Evolutionary conservation across 495 filamentous ascomycete species (phyloP), one percentile per base, ranked within the genome.

Genomic region (Aspergillus bridgeri): DNA sequence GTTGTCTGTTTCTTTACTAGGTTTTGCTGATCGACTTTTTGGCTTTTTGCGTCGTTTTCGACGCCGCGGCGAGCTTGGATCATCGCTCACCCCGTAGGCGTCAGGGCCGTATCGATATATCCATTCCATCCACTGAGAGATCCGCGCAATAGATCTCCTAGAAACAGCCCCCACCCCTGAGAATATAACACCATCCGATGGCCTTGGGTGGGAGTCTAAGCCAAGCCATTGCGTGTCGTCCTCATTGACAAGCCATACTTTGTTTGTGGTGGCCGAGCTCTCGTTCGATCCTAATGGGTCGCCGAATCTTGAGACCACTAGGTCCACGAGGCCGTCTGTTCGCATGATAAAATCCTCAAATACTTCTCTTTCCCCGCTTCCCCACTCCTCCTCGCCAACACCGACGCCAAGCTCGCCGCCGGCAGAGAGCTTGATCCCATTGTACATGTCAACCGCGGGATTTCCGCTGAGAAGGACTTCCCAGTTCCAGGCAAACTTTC

Each of bases 371-470:
- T 96, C 92, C 15, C 90, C 91, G 61, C 91, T 96, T 2, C 92
- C 92, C 75, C 92, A 85, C 57, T 96, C 90, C 73, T 96, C 92
- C 66, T 96, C 92, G 27, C 92, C 94, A 13, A 97, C 92, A 1
- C 95, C 95, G 17, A 96, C 82, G 18, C 94, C 95, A 22, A 96
- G 84, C 72, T 96, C 91, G 6, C 93, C 94, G 42, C 90, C 89
- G 23, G 88, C 90, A 17, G 94, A 91, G 45, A 98, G 83, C 71
- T 96, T 96, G 59, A 96, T 83, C 3, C 90, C 91, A 22, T 87
- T 85, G 62, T 89, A 90, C 3, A 95, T 81, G 56, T 86, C 86
- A 5, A 86, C 83, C 5, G 86, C 86, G 3, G 94, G 94, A 57
- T 94, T 96, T 19, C 92, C 94, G 65, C 90, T 87, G 42, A 98